Conservation (phyloP, 2,329 filamentous ascomycete species). For the Capronia epimyces region DNA sequence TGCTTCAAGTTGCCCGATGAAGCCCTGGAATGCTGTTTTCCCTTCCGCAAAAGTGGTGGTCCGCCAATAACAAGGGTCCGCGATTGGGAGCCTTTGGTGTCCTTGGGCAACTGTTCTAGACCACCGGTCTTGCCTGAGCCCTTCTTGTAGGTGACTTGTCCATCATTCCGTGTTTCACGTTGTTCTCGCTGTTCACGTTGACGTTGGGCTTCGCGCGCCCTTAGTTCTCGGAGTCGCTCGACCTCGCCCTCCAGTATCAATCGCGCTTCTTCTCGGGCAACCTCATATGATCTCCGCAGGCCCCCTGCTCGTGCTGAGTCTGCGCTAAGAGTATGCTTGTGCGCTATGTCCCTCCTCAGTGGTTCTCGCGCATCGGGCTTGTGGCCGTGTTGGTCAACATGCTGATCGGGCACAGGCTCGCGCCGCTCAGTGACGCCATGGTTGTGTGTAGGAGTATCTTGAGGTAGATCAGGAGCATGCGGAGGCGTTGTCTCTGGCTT, state of each 20-base stretch:
- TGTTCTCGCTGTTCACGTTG: constrained; percentile 11
- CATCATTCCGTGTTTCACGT: not conserved
- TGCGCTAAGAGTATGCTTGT: not conserved
- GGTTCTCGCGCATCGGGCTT: not conserved
- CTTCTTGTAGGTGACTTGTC: not conserved
- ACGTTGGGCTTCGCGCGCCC: constrained; percentile 15
- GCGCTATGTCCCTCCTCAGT: not conserved
- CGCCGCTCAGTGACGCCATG: not conserved
- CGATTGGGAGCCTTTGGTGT: constrained; percentile 8
- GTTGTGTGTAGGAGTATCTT: not conserved
- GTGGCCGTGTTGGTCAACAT: not conserved
- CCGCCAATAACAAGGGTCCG: constrained; percentile 18
- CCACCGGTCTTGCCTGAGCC: not conserved
- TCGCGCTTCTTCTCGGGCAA: constrained; percentile 27
- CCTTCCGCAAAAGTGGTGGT: not conserved
- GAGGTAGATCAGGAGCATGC: not conserved
- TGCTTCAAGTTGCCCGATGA: constrained; percentile 7
- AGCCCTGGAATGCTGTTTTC: constrained; percentile 5
- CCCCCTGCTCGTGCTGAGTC: not conserved
- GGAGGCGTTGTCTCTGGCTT: not conserved
- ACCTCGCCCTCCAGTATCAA: constrained; percentile 28
- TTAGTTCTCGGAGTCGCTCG: constrained; percentile 21
- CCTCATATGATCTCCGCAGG: constrained; percentile 20
- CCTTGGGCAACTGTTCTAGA: too few relatives aligned
- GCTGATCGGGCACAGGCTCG: not conserved